Evolutionary conservation across 2,329 filamentous ascomycete genomes (phyloP).

Genomic region (Sporothrix dimorphospora): DNA sequence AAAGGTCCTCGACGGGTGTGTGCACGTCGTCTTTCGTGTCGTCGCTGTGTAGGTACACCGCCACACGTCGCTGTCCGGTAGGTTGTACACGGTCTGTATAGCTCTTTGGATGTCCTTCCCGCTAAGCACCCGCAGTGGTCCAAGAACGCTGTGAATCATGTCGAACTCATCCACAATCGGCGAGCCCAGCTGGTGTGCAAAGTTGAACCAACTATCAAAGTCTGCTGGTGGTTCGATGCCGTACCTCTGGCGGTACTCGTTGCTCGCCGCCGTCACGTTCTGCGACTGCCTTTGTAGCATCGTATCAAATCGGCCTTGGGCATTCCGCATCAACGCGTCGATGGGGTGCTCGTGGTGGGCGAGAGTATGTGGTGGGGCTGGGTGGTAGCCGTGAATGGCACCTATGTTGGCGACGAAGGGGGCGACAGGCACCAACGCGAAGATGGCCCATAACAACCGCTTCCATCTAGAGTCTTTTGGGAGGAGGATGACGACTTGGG

Average conservation of each 20-base stretch:
- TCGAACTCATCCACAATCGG: slow-evolving; percentile 32
- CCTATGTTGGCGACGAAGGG: neutral
- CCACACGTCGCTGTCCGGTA: slow-evolving; percentile 20
- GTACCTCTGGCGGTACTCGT: slow-evolving; percentile 52
- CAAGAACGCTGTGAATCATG: slow-evolving; percentile 17
- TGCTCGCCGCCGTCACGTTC: slow-evolving; percentile 40
- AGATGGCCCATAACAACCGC: neutral
- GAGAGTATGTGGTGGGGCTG: neutral
- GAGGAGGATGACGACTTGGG: neutral
- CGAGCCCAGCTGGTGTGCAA: slow-evolving; percentile 27
- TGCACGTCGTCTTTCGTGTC: slow-evolving; percentile 40
- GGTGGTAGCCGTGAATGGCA: neutral
- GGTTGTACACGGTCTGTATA: neutral
- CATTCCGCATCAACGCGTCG: neutral
- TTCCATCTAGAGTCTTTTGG: neutral
- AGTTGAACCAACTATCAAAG: slow-evolving; percentile 48
- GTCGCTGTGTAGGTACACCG: slow-evolving; percentile 25
- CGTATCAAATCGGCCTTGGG: neutral
- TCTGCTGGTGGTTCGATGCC: slow-evolving; percentile 49
- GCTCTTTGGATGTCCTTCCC: slow-evolving; percentile 20
- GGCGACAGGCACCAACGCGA: slow-evolving; percentile 12
- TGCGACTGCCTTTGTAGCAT: slow-evolving; percentile 23
- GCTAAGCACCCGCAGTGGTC: slow-evolving; percentile 11
- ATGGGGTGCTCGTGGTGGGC: slow-evolving; percentile 17
- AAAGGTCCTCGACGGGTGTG: slow-evolving; percentile 40